phyloP scores from a whole-genome alignment of 1,139 yeast genomes.

The Suhomyces yuchorum region DNA sequence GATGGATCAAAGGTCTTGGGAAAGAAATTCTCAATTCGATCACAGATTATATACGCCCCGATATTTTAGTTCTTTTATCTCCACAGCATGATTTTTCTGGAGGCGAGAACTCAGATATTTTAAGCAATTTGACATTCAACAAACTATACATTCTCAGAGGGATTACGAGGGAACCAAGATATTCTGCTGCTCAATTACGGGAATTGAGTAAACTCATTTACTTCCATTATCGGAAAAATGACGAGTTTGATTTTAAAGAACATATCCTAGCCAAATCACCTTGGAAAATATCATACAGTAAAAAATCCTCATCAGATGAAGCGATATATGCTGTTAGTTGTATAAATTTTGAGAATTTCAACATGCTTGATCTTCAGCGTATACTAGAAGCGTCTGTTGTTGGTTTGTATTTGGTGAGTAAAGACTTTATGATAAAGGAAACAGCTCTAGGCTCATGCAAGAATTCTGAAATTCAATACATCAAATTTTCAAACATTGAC shows the following conservation, averaged over 20 bases:
- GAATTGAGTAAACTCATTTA: constrained; percentile 52
- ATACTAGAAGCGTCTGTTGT: constrained; percentile 59
- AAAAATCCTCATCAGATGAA: constrained; percentile 16
- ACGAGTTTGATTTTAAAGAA: constrained; percentile 44
- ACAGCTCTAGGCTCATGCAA: not conserved
- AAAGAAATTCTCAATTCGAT: constrained; percentile 60
- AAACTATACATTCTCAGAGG: constrained; percentile 29
- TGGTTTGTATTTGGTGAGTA: constrained; percentile 41
- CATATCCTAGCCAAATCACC: constrained; percentile 56
- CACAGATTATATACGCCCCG: constrained; percentile 51
- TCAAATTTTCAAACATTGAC: not conserved
- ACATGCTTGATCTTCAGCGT: constrained; percentile 37
- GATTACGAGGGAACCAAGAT: constrained; percentile 34
- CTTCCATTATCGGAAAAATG: constrained; percentile 45
- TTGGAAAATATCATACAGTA: constrained; percentile 46
- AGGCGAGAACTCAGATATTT: constrained; percentile 29
- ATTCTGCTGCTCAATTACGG: constrained; percentile 56
- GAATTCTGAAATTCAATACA: constrained; percentile 8
- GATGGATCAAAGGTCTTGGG: constrained; percentile 94
- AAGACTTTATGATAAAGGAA: not conserved
- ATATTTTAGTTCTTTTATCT: constrained; percentile 48
- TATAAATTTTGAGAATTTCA: constrained; percentile 33
- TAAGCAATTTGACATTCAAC: constrained; percentile 26
- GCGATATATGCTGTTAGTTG: constrained; percentile 44
- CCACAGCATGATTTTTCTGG: constrained; percentile 22